phyloP scores from a whole-genome alignment of 2,329 filamentous ascomycete species.

The Pseudogymnoascus destructans region DNA sequence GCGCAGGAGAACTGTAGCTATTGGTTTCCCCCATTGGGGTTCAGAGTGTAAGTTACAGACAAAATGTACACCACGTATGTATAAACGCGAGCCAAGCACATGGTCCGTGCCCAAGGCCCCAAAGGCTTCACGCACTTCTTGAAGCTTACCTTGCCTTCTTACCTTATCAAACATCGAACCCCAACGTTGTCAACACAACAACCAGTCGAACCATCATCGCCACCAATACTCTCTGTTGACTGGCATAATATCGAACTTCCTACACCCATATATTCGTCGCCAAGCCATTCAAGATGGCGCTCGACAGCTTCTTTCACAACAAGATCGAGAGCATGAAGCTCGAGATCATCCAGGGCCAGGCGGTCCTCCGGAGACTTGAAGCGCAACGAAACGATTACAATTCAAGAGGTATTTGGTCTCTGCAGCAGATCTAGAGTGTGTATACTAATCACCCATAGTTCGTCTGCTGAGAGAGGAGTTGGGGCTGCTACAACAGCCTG shows the following conservation, averaged over 20 bases:
- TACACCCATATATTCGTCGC: neutral
- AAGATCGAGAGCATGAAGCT: constrained; percentile 99
- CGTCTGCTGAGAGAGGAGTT: constrained; percentile 90
- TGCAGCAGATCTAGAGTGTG: neutral
- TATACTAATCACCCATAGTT: constrained; percentile 36
- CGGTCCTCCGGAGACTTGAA: constrained; percentile 84
- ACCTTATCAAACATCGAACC: constrained; percentile 6
- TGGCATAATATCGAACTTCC: neutral
- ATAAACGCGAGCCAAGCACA: constrained; percentile 5
- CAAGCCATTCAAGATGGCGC: constrained; percentile 59
- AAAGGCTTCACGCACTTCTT: constrained; percentile 7
- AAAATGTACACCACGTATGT: neutral
- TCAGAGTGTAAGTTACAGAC: neutral
- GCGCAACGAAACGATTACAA: constrained; percentile 99
- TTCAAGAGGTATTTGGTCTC: constrained; percentile 45
- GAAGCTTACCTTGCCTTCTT: constrained; percentile 5
- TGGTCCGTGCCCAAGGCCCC: constrained; percentile 5
- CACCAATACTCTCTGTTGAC: neutral
- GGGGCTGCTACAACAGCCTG: constrained; percentile 88
- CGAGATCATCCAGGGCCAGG: constrained; percentile 98
- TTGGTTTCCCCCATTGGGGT: neutral
- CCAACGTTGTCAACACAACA: constrained; percentile 2
- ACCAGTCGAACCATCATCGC: neutral
- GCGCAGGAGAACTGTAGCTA: neutral
- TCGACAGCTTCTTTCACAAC: constrained; percentile 98